phyloP scores from a whole-genome alignment of 805 yeast genomes.

The Candida golubevii region DNA sequence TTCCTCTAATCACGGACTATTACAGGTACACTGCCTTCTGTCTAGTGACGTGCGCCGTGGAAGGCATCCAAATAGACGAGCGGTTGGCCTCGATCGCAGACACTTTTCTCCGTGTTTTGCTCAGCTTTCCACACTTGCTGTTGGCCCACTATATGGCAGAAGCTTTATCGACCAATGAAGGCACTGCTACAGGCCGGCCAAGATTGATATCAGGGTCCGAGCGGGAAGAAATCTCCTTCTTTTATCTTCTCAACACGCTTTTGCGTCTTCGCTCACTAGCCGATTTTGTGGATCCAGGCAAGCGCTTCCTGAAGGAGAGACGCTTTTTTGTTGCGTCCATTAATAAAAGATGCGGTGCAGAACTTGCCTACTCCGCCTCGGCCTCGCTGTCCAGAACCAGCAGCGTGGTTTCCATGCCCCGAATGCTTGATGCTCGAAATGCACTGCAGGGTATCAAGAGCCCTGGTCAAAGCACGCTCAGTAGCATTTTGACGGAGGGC shows the following conservation, averaged over 20 bases:
- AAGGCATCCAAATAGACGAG: constrained; percentile 7
- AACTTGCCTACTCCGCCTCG: constrained; percentile 15
- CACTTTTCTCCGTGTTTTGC: constrained; percentile 10
- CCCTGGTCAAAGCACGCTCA: constrained; percentile 5
- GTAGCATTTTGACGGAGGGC: constrained; percentile 14
- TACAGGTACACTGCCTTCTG: constrained; percentile 13
- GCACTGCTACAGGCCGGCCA: background rate
- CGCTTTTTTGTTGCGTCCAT: constrained; percentile 10
- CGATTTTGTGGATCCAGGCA: constrained; percentile 7
- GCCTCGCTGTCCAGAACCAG: constrained; percentile 14
- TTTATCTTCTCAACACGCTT: constrained; percentile 11
- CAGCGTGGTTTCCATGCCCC: constrained; percentile 14
- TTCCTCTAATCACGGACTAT: constrained; percentile 12
- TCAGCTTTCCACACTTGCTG: constrained; percentile 14
- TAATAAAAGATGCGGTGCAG: constrained; percentile 12
- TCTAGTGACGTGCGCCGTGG: constrained; percentile 10
- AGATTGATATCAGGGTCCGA: constrained; percentile 5
- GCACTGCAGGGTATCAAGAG: background rate
- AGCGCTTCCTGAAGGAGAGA: constrained; percentile 6
- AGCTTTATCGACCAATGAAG: background rate
- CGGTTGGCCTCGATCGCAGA: constrained; percentile 10
- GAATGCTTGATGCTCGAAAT: background rate
- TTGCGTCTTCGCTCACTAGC: constrained; percentile 8
- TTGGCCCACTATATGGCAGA: constrained; percentile 9
- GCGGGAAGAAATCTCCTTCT: constrained; percentile 17